phyloP scores from a whole-genome alignment of 768 basidiomycete genomes.

The Paxillus involutus region DNA sequence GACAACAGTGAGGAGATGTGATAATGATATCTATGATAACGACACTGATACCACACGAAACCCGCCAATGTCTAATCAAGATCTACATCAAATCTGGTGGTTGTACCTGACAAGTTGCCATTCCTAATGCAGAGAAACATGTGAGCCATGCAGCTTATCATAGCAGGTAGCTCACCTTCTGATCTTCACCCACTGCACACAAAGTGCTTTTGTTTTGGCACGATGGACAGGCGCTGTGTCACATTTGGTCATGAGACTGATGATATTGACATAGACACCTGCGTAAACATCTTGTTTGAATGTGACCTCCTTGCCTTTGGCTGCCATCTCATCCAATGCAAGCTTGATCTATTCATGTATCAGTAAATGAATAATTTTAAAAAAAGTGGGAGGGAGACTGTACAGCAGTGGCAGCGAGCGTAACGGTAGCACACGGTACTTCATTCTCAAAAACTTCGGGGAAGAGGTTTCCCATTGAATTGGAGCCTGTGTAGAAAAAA shows the following conservation, averaged over 20 bases:
- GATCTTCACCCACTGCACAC: neutral
- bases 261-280: neutral
- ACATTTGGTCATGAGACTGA: constrained; percentile 3
- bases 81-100: neutral
- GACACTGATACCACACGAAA: neutral
- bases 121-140: too few relatives aligned
- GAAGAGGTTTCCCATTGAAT: neutral
- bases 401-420: constrained; percentile 1
- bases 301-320: constrained; percentile 1
- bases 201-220: constrained; percentile 1
- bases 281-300: constrained; percentile 4
- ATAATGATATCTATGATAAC: neutral
- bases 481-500: constrained; percentile 7
- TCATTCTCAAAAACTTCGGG: constrained; percentile 4
- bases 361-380: neutral
- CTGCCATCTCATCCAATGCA: neutral
- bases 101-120: too few relatives aligned
- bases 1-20: too few relatives aligned
- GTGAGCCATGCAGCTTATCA: neutral
- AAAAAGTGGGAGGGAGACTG: neutral
- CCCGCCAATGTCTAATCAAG: neutral
- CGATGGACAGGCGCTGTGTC: neutral
- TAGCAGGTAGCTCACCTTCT: neutral
- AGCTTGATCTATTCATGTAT: constrained; percentile 1
- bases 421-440: neutral